Conservation (phyloP, 2,329 filamentous ascomycete genomes). For the Pyrenophora tritici-repentis region DNA sequence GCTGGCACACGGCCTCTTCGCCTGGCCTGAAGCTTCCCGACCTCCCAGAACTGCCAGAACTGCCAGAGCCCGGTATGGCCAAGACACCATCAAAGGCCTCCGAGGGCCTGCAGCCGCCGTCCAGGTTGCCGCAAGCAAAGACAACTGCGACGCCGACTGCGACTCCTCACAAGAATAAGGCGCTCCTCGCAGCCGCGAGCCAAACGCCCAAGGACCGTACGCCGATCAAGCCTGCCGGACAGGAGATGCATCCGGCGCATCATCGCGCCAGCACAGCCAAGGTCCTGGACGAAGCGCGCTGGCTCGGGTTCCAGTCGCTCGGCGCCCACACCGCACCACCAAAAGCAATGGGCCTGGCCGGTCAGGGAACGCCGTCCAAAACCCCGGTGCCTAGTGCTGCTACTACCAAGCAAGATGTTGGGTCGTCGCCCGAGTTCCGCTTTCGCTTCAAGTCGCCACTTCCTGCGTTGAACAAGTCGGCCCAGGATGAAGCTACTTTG, state of each 20-base stretch:
- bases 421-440: conserved; percentile 66
- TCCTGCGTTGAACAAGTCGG: conserved; percentile 66
- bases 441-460: conserved; percentile 66
- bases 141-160: conserved; percentile 30
- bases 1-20: conserved; percentile 38
- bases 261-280: conserved; percentile 75
- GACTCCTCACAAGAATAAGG: conserved; percentile 55
- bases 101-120: conserved; percentile 23
- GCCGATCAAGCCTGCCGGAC: conserved; percentile 69
- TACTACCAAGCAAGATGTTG: conserved; percentile 17
- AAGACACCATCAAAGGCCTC: conserved; percentile 33
- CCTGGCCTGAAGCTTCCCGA: conserved; percentile 27
- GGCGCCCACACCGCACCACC: conserved; percentile 59
- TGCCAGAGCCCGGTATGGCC: conserved; percentile 21
- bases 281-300: conserved; percentile 76
- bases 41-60: conserved; percentile 25
- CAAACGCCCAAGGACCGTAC: conserved; percentile 65
- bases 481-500: conserved; percentile 59
- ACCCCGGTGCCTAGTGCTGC: conserved; percentile 33
- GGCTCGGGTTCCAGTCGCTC: conserved; percentile 77
- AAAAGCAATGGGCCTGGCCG: conserved; percentile 46
- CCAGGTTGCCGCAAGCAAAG: conserved; percentile 28
- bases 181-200: conserved; percentile 24
- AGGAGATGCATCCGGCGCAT: conserved; percentile 92
- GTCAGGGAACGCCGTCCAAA: conserved; percentile 69